Evolutionary conservation across 495 filamentous ascomycete species (phyloP).

Genomic region (Viridothelium virens): DNA sequence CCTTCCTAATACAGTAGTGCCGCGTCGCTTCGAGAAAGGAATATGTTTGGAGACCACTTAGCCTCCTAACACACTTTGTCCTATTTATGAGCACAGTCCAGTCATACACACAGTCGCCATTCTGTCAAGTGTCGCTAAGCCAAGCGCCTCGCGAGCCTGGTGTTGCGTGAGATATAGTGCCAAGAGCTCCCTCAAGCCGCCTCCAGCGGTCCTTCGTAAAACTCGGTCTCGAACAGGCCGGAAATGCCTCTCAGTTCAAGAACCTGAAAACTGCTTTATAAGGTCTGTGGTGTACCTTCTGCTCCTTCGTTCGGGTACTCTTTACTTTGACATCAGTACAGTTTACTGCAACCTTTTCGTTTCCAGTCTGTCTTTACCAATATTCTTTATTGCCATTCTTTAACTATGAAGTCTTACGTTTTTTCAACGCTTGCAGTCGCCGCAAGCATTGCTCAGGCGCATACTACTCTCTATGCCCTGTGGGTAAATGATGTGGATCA

Average conservation of each 20-base stretch:
- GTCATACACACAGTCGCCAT: background rate
- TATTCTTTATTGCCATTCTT: background rate
- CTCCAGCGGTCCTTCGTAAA: background rate
- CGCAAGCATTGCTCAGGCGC: constrained; percentile 38
- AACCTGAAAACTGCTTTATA: background rate
- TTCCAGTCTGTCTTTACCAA: background rate
- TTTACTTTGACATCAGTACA: background rate
- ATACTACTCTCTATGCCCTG: constrained; percentile 40
- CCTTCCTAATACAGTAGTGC: too few species aligned
- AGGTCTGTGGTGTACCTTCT: background rate
- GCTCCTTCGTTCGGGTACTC: background rate
- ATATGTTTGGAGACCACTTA: background rate
- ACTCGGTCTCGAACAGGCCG: background rate
- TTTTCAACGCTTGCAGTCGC: constrained; percentile 34
- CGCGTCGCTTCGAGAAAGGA: too few species aligned
- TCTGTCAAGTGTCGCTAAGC: background rate
- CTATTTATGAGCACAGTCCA: background rate
- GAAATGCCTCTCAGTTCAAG: background rate
- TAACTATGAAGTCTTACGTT: constrained; percentile 36
- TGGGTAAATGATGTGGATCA: constrained; percentile 44
- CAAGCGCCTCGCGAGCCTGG: constrained; percentile 6
- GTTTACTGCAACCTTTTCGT: background rate
- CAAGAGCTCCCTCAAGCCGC: background rate
- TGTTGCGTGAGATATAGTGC: background rate
- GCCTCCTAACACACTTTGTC: background rate